Evolutionary conservation across 75 land plant genomes (phyloP), one percentile per base, ranked within the genome.

Genomic region (Gnetum montanum): DNA sequence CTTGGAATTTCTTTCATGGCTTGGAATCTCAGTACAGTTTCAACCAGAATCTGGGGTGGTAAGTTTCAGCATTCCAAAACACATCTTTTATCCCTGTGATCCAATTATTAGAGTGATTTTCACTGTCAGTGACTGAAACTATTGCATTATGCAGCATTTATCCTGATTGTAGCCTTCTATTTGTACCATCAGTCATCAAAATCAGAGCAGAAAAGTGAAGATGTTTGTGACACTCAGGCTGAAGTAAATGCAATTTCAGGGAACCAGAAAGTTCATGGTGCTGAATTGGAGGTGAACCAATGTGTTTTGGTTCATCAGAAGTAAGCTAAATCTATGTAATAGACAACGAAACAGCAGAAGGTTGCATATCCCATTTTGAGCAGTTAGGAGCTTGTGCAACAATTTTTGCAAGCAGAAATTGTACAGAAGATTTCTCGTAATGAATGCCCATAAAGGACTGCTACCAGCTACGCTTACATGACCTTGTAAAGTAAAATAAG

Each of bases 1-100:
- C 50, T 60, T 23, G 77, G 66, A 23, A 55, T 74, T 34, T 82
- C 86, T 54, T 67, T 73, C 31, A 30, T 90, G 5, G 59, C 77
- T 8, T 86, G 91, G 96, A 90, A 86, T 41, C 19, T 79, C 6
- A 78, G 78, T 18, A 79, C 90, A 3, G 57, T 71, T 0, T 59
- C 81, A 24, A 76, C 90, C 46, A 80, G 95, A 4, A 33, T 86
- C 36, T 89, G 90, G 86, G 83, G 80, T 35, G 83, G 90, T 89
- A 60, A 66, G 65, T 12, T 20, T 53, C 15, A 34, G 22, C 13
- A 53, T 31, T 50, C 34, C n/a, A n/a, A n/a, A n/a, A n/a, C n/a
- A n/a, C n/a, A n/a, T n/a, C n/a, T 50, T 50, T 11, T 40, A n/a
- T 43, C 4, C 13, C 1, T 18, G 24, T 29, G n/a, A 64, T 12